phyloP scores from a whole-genome alignment of 2,329 filamentous ascomycete genomes.

The Pestalotiopsis sp. region DNA sequence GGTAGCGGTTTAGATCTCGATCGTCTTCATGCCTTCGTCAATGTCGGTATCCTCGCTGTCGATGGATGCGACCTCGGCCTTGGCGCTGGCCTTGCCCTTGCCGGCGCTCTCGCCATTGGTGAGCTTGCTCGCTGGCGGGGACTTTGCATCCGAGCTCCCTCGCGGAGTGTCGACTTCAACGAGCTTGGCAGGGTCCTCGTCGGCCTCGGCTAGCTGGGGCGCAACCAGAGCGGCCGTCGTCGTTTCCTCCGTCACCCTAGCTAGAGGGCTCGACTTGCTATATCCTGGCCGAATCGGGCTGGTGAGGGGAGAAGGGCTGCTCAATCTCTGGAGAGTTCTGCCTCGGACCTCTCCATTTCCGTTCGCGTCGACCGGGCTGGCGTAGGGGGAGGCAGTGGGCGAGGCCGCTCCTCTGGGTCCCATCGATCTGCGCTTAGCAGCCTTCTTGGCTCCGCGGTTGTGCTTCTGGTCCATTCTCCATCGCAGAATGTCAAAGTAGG shows the following conservation, averaged over 20 bases:
- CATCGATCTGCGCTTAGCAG: constrained; percentile 55
- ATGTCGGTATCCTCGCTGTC: constrained; percentile 47
- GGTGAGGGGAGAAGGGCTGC: constrained; percentile 61
- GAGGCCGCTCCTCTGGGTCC: constrained; percentile 41
- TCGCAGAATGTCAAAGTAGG: constrained; percentile 91
- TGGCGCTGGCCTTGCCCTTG: constrained; percentile 40
- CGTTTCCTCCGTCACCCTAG: constrained; percentile 73
- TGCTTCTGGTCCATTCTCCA: constrained; percentile 97
- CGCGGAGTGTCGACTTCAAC: constrained; percentile 59
- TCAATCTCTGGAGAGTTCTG: constrained; percentile 70
- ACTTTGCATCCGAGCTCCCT: constrained; percentile 45
- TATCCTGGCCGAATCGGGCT: constrained; percentile 68
- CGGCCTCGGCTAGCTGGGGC: constrained; percentile 2
- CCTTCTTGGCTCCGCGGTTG: constrained; percentile 59
- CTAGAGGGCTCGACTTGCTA: constrained; percentile 71
- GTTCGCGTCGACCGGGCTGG: constrained; percentile 61
- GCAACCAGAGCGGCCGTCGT: constrained; percentile 26
- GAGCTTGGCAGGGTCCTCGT: constrained; percentile 37
- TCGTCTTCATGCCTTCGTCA: constrained; percentile 61
- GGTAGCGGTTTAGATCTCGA: constrained; percentile 53
- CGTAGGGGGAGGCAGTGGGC: constrained; percentile 60
- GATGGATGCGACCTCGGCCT: constrained; percentile 22
- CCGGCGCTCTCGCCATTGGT: constrained; percentile 33
- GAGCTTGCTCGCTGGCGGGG: constrained; percentile 24
- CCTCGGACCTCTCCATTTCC: constrained; percentile 64